Conservation (phyloP, 768 basidiomycete species). For the Lentinula aciculospora region DNA sequence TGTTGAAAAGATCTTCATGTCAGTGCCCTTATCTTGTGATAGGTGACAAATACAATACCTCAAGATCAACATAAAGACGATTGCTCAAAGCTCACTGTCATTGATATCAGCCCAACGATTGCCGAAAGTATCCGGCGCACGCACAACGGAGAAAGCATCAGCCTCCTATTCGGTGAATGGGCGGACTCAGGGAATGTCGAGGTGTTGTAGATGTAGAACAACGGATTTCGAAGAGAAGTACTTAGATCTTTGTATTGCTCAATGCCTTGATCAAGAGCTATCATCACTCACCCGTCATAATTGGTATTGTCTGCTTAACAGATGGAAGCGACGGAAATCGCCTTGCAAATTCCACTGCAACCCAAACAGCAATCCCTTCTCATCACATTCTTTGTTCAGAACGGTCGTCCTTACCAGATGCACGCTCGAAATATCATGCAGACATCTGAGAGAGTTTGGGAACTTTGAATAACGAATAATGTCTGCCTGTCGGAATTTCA, state of each 20-base stretch:
- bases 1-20: background rate
- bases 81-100: slow-evolving; percentile 76
- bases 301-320: no score
- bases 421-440: no score
- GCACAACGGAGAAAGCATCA: slow-evolving; percentile 92
- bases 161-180: slow-evolving; percentile 83
- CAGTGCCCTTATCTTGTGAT: slow-evolving; percentile 1
- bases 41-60: slow-evolving; percentile 96
- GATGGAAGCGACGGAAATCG: background rate
- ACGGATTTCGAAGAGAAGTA: background rate
- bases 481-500: no score
- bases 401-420: no score
- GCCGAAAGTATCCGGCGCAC: slow-evolving; percentile 95
- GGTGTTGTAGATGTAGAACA: background rate
- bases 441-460: no score
- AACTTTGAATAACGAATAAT: no score
- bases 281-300: no score
- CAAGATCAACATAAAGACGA: slow-evolving; percentile 60
- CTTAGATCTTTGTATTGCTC: background rate
- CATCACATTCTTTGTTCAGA: no score
- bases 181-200: slow-evolving; percentile 37
- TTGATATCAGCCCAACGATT: slow-evolving; percentile 89
- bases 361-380: no score
- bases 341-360: no score
- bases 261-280: no score